These are phyloP conservation scores for Cladophialophora immunda DNA, from an alignment of 2,329 filamentous ascomycete species.

Conservation along the genomic window DNA sequence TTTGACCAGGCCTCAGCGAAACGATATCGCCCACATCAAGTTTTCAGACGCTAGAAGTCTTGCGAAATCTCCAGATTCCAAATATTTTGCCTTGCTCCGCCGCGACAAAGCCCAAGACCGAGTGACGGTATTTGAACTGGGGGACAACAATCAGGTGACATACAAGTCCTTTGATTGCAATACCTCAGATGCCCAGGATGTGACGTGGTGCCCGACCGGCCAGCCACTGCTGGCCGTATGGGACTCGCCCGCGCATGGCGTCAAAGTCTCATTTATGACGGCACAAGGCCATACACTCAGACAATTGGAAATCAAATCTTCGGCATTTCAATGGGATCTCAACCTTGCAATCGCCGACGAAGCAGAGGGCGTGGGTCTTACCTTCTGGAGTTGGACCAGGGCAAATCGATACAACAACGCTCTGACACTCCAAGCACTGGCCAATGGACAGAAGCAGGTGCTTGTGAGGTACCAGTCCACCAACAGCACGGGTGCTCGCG, in stretches of 20 bases:
- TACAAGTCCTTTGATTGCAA: conserved; percentile 35
- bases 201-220: conserved; percentile 36
- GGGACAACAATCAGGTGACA: conserved; percentile 16
- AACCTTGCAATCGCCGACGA: conserved; percentile 4
- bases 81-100: conserved; percentile 33
- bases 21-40: conserved; percentile 38
- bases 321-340: conserved; percentile 12
- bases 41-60: conserved; percentile 32
- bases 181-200: conserved; percentile 36
- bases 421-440: conserved; percentile 27
- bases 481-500: conserved; percentile 22
- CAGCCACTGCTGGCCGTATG: conserved; percentile 34
- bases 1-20: conserved; percentile 33
- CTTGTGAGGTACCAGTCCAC: conserved; percentile 28
- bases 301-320: conserved; percentile 33
- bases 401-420: background rate
- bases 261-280: conserved; percentile 37
- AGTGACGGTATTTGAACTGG: conserved; percentile 33
- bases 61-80: conserved; percentile 20
- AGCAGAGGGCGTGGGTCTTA: conserved; percentile 29
- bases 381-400: conserved; percentile 26
- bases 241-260: conserved; percentile 37
- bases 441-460: conserved; percentile 34
- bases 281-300: conserved; percentile 37
- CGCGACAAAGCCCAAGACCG: conserved; percentile 35